These are phyloP conservation scores for Infundibulicybe gibba DNA, from an alignment of 768 basidiomycete species.

Conservation along the genomic window DNA sequence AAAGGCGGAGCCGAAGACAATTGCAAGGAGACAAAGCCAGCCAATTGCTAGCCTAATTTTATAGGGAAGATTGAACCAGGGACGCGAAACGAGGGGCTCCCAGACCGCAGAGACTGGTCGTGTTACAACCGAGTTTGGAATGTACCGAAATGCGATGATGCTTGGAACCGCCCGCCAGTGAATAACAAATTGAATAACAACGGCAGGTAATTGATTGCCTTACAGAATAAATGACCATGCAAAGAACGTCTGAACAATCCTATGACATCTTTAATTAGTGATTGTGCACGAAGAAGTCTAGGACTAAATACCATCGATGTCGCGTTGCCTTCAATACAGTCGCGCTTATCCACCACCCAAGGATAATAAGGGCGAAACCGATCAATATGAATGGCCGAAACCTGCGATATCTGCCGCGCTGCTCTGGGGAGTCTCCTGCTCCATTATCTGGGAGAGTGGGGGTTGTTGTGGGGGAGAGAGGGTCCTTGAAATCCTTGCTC, in stretches of 20 bases:
- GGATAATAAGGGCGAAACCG: slow-evolving; percentile 54
- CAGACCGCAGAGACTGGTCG: slow-evolving; percentile 72
- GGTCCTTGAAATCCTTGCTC: neutral
- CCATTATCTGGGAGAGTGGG: slow-evolving; percentile 2
- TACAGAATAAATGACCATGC: slow-evolving; percentile 82
- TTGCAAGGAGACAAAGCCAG: slow-evolving; percentile 72
- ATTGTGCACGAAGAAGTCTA: slow-evolving; percentile 2
- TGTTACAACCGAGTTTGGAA: slow-evolving; percentile 68
- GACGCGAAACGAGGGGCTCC: slow-evolving; percentile 59
- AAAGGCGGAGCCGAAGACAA: slow-evolving; percentile 85
- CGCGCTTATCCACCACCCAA: slow-evolving; percentile 86
- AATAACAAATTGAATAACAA: neutral
- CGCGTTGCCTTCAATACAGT: slow-evolving; percentile 67
- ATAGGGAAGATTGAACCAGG: slow-evolving; percentile 60
- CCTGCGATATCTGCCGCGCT: slow-evolving; percentile 10
- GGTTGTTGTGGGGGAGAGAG: too few species aligned
- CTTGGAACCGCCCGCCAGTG: slow-evolving; percentile 22
- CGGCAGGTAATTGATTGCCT: slow-evolving; percentile 19
- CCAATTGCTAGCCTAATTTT: slow-evolving; percentile 57
- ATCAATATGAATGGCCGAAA: slow-evolving; percentile 44
- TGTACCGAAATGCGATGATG: slow-evolving; percentile 81
- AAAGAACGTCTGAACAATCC: slow-evolving; percentile 79
- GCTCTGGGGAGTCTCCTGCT: slow-evolving; percentile 3
- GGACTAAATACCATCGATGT: slow-evolving; percentile 59
- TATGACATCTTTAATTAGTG: slow-evolving; percentile 18